Base-by-base conservation (phyloP, 2,329 filamentous ascomycete species). In the Leptographium lundbergii region DNA sequence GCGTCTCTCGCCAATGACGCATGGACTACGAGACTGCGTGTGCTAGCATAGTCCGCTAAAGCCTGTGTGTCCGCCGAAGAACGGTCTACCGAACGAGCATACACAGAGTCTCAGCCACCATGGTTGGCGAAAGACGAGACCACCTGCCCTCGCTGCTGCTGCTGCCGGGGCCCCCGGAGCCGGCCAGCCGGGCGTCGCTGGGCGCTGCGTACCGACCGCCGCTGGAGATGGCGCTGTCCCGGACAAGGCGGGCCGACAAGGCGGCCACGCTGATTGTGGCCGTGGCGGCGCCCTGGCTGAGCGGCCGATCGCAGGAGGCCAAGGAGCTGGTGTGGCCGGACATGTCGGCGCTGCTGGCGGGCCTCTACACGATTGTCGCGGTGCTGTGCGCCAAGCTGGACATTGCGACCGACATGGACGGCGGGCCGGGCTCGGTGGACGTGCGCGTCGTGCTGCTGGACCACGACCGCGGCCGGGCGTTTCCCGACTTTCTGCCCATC, bases 351-450 rank as follows among this genome's bases (percentile, higher is more conserved):
- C 76, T 92, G 6, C 73, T 96, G 25, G 87, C 88, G 3, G 81
- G 81, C 29, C 69, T 95, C 27, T 97, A 97, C 76, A 84, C 85
- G 66, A 78, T 96, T 56, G 75, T 94, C 59, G 86, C 86, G 39
- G 74, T 85, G 53, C 76, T 89, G n/a, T 89, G 87, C 62, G 81
- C 85, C 14, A 78, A 83, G 63, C 75, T 81, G 54, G 75, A 74
- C 54, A 78, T 74, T 73, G 86, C 70, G 73, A 88, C 71, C 69
- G 89, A 72, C 76, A 81, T 74, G 7, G 71, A 73, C 50, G 75
- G 73, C 17, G 81, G 82, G 42, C 78, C 82, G 0, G 84, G 84
- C 53, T 87, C 88, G 27, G 81, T 96, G 19, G 90, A 96, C 71
- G 79, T 82, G 1, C 82, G 90, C 5, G 74, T 96, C 19, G 67